Evolutionary conservation across 169 alveolate species (phyloP).

Genomic region (Ichthyophthirius multifiliis): DNA sequence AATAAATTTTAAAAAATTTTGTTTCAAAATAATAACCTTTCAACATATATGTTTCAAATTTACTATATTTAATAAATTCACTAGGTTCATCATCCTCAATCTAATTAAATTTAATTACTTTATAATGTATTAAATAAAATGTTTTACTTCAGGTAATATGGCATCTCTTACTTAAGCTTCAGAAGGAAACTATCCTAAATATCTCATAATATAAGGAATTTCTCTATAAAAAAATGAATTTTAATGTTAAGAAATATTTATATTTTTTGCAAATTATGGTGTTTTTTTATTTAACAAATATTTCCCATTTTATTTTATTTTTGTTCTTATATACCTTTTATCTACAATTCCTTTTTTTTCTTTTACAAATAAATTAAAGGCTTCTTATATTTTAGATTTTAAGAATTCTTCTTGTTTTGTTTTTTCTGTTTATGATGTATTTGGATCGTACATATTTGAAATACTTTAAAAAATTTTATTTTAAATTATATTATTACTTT

Average conservation of each 20-base stretch:
- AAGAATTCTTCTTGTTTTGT: constrained; percentile 52
- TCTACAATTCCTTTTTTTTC: constrained; percentile 52
- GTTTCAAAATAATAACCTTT: constrained; percentile 8
- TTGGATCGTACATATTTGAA: constrained; percentile 37
- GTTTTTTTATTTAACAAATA: no score
- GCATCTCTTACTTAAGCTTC: constrained; percentile 80
- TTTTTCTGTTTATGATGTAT: constrained; percentile 44
- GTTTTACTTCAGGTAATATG: constrained; percentile 61
- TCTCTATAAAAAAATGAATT: constrained; percentile 47
- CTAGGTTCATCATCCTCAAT: constrained; percentile 79
- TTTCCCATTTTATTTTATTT: no score
- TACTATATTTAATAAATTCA: constrained; percentile 68
- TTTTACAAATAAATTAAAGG: constrained; percentile 45
- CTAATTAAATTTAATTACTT: neutral
- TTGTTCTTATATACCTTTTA: constrained; percentile 39
- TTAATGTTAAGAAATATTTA: neutral
- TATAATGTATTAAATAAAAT: neutral
- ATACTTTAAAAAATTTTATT: no score
- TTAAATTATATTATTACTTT: no score
- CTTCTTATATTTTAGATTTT: constrained; percentile 58
- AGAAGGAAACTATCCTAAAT: constrained; percentile 78
- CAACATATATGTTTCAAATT: constrained; percentile 80
- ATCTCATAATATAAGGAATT: constrained; percentile 79
- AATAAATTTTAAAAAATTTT: neutral
- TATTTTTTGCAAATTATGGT: neutral